phyloP scores from a whole-genome alignment of 2,329 filamentous ascomycete genomes.

The Thielaviopsis euricoi region DNA sequence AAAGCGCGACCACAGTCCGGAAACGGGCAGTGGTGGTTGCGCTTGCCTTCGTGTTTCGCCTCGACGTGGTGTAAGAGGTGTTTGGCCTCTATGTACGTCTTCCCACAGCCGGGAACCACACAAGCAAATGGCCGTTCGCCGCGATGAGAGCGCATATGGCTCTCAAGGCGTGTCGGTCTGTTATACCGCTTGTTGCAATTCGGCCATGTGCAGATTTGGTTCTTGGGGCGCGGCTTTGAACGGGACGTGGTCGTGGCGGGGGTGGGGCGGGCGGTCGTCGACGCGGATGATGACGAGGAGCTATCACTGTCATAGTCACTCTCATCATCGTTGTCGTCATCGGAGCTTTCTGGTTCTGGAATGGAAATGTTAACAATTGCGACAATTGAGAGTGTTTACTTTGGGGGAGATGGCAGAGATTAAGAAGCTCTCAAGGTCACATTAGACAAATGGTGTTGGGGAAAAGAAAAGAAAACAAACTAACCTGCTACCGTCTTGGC shows the following conservation, averaged over 20 bases:
- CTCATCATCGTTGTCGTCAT: constrained; percentile 2
- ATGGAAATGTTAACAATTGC: background rate
- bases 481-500: background rate
- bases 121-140: constrained; percentile 72
- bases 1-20: constrained; percentile 66
- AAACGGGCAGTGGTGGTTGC: constrained; percentile 54
- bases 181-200: constrained; percentile 75
- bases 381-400: background rate
- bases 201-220: constrained; percentile 47
- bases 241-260: constrained; percentile 25
- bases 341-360: background rate
- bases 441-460: background rate
- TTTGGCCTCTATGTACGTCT: constrained; percentile 72
- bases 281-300: constrained; percentile 1
- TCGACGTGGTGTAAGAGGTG: constrained; percentile 77
- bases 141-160: constrained; percentile 71
- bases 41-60: constrained; percentile 57
- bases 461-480: background rate
- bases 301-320: constrained; percentile 3
- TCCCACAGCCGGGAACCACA: constrained; percentile 52
- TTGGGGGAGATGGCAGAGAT: too few species aligned
- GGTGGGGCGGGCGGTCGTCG: constrained; percentile 19
- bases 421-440: too few species aligned
- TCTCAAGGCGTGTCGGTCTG: constrained; percentile 61
- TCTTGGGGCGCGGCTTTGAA: constrained; percentile 46